A percentile compares a stretch with the other conserved stretches of the same genome.
Evolutionary conservation across 2,329 filamentous ascomycete species (phyloP).

Genomic region (Macrophomina pseudophaseolina): DNA sequence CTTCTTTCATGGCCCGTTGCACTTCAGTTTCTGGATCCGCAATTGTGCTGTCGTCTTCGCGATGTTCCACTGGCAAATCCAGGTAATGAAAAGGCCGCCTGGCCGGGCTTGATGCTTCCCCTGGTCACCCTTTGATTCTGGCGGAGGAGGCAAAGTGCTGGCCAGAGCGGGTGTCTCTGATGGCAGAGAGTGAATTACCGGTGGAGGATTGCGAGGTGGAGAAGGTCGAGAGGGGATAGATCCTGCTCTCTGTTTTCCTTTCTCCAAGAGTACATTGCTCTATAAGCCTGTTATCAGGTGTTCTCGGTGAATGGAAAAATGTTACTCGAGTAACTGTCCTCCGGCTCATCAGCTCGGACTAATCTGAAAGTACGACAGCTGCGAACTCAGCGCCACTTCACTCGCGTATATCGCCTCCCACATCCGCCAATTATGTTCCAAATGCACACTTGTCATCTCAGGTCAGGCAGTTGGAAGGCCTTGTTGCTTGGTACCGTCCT

Average conservation of each 20-base stretch:
- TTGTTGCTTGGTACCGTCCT: too few relatives aligned
- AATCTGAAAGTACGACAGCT: too few relatives aligned
- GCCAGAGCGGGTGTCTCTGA: neutral
- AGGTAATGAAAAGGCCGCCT: neutral
- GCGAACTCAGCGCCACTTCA: too few relatives aligned
- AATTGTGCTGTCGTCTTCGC: neutral
- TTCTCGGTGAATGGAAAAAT: too few relatives aligned
- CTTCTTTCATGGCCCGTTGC: neutral
- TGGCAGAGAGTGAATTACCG: neutral
- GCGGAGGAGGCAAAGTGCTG: neutral
- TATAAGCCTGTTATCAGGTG: too few relatives aligned
- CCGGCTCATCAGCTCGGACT: too few relatives aligned
- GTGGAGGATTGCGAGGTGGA: neutral
- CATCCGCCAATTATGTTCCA: too few relatives aligned
- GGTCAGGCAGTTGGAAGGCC: too few relatives aligned
- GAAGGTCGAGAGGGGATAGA: neutral
- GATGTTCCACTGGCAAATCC: neutral
- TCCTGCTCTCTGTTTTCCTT: neutral
- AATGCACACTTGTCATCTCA: too few relatives aligned
- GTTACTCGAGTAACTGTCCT: too few relatives aligned
- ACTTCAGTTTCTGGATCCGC: slow-evolving; percentile 1
- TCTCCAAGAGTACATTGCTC: too few relatives aligned
- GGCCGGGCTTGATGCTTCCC: neutral
- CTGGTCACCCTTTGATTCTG: neutral
- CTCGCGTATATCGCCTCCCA: too few relatives aligned